phyloP scores from a whole-genome alignment of 2,329 filamentous ascomycete species.

The Pleomassaria siparia region DNA sequence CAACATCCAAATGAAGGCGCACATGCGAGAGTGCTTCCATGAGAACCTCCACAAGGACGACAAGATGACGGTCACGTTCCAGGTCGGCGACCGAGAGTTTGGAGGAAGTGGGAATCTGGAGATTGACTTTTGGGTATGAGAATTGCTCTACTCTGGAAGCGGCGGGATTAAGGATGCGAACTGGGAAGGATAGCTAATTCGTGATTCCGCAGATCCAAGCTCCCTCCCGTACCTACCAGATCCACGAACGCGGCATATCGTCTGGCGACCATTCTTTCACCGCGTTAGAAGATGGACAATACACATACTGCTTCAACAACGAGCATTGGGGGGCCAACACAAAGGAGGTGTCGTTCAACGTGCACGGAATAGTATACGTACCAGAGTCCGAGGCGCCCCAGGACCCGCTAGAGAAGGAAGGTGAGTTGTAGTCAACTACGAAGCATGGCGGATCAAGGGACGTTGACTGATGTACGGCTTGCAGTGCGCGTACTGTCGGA shows the following conservation, averaged over 20 bases:
- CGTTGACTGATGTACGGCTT: constrained; percentile 18
- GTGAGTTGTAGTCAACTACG: constrained; percentile 52
- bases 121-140: constrained; percentile 91
- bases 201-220: constrained; percentile 66
- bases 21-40: constrained; percentile 97
- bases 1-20: constrained; percentile 92
- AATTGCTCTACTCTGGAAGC: not conserved
- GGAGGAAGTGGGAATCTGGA: constrained; percentile 92
- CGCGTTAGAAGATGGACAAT: constrained; percentile 82
- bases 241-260: constrained; percentile 77
- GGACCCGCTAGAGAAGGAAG: constrained; percentile 89
- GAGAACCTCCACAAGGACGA: constrained; percentile 90
- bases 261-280: constrained; percentile 93
- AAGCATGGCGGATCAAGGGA: not conserved
- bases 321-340: constrained; percentile 95
- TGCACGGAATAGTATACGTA: constrained; percentile 97
- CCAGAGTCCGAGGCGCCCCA: constrained; percentile 80
- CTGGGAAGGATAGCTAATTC: not conserved
- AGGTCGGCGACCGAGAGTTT: constrained; percentile 96
- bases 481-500: constrained; percentile 81
- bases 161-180: not conserved
- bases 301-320: constrained; percentile 98
- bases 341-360: constrained; percentile 99
- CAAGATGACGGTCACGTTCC: constrained; percentile 98
- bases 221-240: constrained; percentile 72